A percentile compares a stretch with the other conserved stretches of the same genome.
Evolutionary conservation across 2,329 filamentous ascomycete species (phyloP).

Genomic region (Fusarium irregulare): DNA sequence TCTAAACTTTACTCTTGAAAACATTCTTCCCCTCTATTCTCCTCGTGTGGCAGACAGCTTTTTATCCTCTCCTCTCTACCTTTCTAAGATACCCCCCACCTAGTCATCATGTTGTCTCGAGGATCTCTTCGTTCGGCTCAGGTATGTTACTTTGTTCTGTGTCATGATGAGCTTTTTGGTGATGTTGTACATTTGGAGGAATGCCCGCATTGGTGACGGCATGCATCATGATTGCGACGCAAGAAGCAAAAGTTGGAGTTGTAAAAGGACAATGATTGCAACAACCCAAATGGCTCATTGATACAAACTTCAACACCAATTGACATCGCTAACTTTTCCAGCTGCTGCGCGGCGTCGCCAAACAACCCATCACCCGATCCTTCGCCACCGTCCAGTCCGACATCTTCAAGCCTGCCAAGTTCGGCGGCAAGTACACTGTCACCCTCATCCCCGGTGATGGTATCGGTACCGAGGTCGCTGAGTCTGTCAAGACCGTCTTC

Average conservation of each 20-base stretch:
- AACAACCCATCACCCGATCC: conserved; percentile 61
- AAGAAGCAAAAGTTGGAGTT: too few species aligned
- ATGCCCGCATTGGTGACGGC: conserved; percentile 1
- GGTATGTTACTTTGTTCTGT: conserved; percentile 54
- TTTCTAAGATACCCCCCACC: conserved; percentile 18
- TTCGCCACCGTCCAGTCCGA: conserved; percentile 90
- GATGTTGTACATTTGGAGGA: not conserved
- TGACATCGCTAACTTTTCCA: conserved; percentile 49
- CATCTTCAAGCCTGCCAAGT: conserved; percentile 99
- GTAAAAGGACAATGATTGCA: not conserved
- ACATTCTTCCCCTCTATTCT: conserved; percentile 6
- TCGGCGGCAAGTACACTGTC: conserved; percentile 98
- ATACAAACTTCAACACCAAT: conserved; percentile 7
- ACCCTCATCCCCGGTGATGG: conserved; percentile 98
- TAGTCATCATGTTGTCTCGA: conserved; percentile 67
- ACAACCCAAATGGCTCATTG: conserved; percentile 6
- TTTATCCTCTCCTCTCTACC: conserved; percentile 34
- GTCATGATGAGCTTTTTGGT: conserved; percentile 17
- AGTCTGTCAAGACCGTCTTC: conserved; percentile 99
- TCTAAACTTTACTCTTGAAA: conserved; percentile 25
- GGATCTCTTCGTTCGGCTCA: conserved; percentile 67
- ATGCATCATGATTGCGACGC: conserved; percentile 34
- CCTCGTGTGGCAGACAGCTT: conserved; percentile 25
- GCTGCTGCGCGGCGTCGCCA: conserved; percentile 65
- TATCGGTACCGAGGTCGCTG: conserved; percentile 97